Base-by-base conservation (phyloP, 805 yeast genomes). In the Tetrapisispora nanseiensis region DNA sequence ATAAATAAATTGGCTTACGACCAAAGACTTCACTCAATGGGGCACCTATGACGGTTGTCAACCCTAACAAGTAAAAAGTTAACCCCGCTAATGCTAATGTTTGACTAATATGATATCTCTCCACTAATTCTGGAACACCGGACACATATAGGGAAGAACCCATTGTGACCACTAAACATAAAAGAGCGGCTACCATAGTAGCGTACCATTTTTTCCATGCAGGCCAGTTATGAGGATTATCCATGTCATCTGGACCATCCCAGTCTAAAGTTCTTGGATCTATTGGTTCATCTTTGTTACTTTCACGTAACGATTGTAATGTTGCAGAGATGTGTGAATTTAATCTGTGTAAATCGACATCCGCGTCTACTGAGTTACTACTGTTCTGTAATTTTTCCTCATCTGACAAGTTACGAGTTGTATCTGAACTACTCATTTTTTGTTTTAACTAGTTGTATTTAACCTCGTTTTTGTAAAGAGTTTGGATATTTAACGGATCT, bases 71-170 rank as follows among this genome's bases (percentile, higher is more conserved):
- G 55, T 82, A 82, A 47, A 82, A 74, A 0, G 87, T 76, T 49
- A 82, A 68, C 10, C 92, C 92, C 1, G 83, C 63, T 26, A 83
- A 55, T 11, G 75, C 80, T 45, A 82, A 66, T 32, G 79, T 79
- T 57, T 78, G 73, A 10, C 79, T 74, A 11, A 72, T 69, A n/a
- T 68, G 65, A 57, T 81, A 73, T 45, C 66, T 56, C 1, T 42
- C 44, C 52, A 64, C 59, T 53, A 82, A 59, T 46, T 75, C 79
- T 2, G 76, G 72, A 2, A 80, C 71, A 45, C 87, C 82, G 43
- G 75, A 70, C 21, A 81, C 83, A 52, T 69, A 83, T 42, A 82
- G 66, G 0, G 90, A 82, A 0, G 89, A 80, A 20, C 92, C 90
- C 57, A 83, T 71, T 0, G 87, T 76, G 26, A 81, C 81, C 27